Conservation (phyloP, 1,139 yeast species). For the Magnusiomyces paraingens region DNA sequence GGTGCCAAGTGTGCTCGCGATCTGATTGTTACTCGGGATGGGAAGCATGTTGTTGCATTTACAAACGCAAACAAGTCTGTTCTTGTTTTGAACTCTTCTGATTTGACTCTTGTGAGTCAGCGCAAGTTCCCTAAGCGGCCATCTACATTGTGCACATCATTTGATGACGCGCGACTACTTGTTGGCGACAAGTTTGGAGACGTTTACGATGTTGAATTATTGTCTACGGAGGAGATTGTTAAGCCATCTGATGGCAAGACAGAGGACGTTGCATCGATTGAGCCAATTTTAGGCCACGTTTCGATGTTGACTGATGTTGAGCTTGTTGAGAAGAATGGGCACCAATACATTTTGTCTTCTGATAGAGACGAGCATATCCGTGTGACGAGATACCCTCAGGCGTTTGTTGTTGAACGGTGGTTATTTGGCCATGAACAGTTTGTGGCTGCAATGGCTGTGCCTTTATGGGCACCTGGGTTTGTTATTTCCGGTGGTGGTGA, state of each 20-base stretch:
- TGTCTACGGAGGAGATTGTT: constrained; percentile 16
- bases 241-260: constrained; percentile 27
- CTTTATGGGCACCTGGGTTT: constrained; percentile 42
- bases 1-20: constrained; percentile 12
- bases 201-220: constrained; percentile 56
- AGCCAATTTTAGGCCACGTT: constrained; percentile 88
- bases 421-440: constrained; percentile 84
- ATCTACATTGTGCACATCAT: constrained; percentile 58
- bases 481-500: constrained; percentile 92
- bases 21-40: constrained; percentile 50
- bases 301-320: constrained; percentile 84
- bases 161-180: constrained; percentile 45
- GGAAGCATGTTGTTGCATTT: constrained; percentile 53
- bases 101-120: constrained; percentile 53
- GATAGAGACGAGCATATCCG: constrained; percentile 97
- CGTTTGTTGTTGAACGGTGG: constrained; percentile 73
- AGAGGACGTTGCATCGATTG: constrained; percentile 40
- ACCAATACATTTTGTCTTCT: constrained; percentile 62
- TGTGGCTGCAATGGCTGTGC: constrained; percentile 55
- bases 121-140: constrained; percentile 88
- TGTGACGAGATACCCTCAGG: constrained; percentile 73
- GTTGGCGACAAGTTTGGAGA: constrained; percentile 98
- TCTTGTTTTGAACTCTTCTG: constrained; percentile 39
- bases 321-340: constrained; percentile 34
- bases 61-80: constrained; percentile 83